Conservation (phyloP, 495 filamentous ascomycete genomes). For the Penicillium canariense region DNA sequence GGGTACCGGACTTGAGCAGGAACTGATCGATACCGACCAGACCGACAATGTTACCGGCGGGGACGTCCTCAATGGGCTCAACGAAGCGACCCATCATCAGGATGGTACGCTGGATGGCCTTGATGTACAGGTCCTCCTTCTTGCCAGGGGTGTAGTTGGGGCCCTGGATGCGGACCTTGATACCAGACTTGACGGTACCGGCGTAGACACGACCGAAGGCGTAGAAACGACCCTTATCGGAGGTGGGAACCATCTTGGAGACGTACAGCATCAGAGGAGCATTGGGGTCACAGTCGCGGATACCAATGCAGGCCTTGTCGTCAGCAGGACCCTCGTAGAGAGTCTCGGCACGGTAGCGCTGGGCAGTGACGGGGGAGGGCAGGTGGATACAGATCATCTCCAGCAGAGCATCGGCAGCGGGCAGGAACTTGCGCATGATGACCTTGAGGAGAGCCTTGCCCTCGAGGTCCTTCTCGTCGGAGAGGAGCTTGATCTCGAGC, state of each 20-base stretch:
- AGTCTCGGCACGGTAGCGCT: constrained; percentile 98
- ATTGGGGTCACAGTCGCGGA: constrained; percentile 97
- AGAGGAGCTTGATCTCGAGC: constrained; percentile 83
- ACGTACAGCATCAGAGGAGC: constrained; percentile 99
- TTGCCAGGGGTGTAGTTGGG: constrained; percentile 97
- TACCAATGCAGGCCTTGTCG: constrained; percentile 88
- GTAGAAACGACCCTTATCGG: constrained; percentile 99
- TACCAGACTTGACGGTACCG: constrained; percentile 92
- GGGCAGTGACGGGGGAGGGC: constrained; percentile 91
- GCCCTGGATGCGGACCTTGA: constrained; percentile 99
- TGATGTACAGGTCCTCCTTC: constrained; percentile 99
- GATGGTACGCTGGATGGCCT: constrained; percentile 98
- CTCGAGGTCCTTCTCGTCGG: constrained; percentile 88
- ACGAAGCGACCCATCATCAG: constrained; percentile 99
- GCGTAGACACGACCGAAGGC: constrained; percentile 99
- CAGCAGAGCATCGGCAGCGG: constrained; percentile 94
- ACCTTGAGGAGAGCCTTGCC: constrained; percentile 97
- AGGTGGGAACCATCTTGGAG: constrained; percentile 99
- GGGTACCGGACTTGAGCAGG: constrained; percentile 99
- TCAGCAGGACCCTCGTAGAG: constrained; percentile 96
- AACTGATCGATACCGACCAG: constrained; percentile 99
- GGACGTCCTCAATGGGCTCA: constrained; percentile 98
- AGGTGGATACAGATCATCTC: constrained; percentile 99
- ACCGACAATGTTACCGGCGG: constrained; percentile 98
- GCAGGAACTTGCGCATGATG: constrained; percentile 97